These are phyloP conservation scores for Phytophthora pistaciae DNA, from an alignment of 352 stramenopile species.

Conservation along the genomic window DNA sequence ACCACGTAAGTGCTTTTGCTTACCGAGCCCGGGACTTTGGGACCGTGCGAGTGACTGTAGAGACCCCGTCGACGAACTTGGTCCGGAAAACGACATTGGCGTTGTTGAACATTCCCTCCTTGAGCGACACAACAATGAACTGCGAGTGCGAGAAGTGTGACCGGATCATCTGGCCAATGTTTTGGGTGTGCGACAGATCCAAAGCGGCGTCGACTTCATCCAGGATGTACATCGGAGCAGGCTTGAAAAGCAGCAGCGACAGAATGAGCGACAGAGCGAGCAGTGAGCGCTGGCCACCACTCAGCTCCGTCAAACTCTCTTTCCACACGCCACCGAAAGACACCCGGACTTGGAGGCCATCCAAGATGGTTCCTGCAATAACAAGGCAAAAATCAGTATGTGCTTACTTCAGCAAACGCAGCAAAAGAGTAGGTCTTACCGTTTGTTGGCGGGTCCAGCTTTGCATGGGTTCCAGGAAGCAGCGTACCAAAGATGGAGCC, in stretches of 20 bases:
- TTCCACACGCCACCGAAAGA: constrained; percentile 99
- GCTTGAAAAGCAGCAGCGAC: constrained; percentile 98
- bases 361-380: constrained; percentile 78
- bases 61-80: constrained; percentile 99
- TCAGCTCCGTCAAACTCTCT: constrained; percentile 98
- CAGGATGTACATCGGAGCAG: constrained; percentile 99
- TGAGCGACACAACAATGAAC: constrained; percentile 99
- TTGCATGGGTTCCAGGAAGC: constrained; percentile 96
- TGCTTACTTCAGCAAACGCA: neutral
- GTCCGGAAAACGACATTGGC: constrained; percentile 99
- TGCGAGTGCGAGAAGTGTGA: constrained; percentile 99
- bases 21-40: constrained; percentile 63
- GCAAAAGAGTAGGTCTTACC: constrained; percentile 39
- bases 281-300: constrained; percentile 98
- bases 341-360: constrained; percentile 99
- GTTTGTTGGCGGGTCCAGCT: constrained; percentile 97
- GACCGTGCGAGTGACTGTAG: constrained; percentile 97
- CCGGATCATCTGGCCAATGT: constrained; percentile 99
- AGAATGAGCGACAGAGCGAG: constrained; percentile 99
- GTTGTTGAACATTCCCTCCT: constrained; percentile 99
- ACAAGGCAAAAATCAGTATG: constrained; percentile 17
- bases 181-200: constrained; percentile 99
- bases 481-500: constrained; percentile 99
- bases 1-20: constrained; percentile 7
- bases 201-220: constrained; percentile 99